A percentile compares a stretch with the other conserved stretches of the same genome.
Conservation (phyloP, 2,329 filamentous ascomycete genomes). For the Penicillium sp. region DNA sequence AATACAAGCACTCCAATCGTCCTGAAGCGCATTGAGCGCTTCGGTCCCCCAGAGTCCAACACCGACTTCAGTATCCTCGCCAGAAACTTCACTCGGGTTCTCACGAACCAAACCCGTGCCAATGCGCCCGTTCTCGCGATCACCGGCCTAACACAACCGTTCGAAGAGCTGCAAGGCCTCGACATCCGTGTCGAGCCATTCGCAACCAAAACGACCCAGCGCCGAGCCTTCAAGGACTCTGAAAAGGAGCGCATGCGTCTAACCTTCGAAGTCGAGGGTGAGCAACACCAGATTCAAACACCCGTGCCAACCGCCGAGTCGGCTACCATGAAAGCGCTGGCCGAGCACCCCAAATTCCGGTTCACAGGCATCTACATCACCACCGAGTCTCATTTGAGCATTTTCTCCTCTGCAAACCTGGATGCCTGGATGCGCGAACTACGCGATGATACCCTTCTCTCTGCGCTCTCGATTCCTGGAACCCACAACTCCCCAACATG, state of each 20-base stretch:
- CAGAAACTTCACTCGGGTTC: constrained; percentile 47
- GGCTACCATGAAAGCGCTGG: constrained; percentile 60
- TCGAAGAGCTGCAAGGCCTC: constrained; percentile 62
- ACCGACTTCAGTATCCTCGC: constrained; percentile 44
- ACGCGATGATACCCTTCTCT: constrained; percentile 69
- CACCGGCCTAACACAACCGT: constrained; percentile 56
- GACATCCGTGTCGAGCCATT: constrained; percentile 69
- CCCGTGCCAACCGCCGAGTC: constrained; percentile 63
- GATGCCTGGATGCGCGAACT: constrained; percentile 79
- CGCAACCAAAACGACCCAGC: constrained; percentile 61
- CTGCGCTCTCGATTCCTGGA: constrained; percentile 84
- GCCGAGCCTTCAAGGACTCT: constrained; percentile 59
- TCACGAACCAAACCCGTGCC: constrained; percentile 45
- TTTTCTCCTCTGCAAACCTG: constrained; percentile 72
- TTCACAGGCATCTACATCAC: constrained; percentile 69
- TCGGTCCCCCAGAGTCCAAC: constrained; percentile 55
- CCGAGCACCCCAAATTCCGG: constrained; percentile 52
- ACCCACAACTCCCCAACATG: constrained; percentile 93
- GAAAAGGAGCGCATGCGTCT: constrained; percentile 69
- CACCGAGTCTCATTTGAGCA: constrained; percentile 53
- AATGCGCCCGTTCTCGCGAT: constrained; percentile 48
- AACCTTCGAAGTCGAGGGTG: constrained; percentile 65
- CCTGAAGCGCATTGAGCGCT: constrained; percentile 72
- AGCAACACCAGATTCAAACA: constrained; percentile 71
- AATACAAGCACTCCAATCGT: constrained; percentile 72